Percentiles rank a stretch among this genome's conserved stretches.
phyloP scores from a whole-genome alignment of 1,284 basidiomycete species.

The Tremellales sp. region DNA sequence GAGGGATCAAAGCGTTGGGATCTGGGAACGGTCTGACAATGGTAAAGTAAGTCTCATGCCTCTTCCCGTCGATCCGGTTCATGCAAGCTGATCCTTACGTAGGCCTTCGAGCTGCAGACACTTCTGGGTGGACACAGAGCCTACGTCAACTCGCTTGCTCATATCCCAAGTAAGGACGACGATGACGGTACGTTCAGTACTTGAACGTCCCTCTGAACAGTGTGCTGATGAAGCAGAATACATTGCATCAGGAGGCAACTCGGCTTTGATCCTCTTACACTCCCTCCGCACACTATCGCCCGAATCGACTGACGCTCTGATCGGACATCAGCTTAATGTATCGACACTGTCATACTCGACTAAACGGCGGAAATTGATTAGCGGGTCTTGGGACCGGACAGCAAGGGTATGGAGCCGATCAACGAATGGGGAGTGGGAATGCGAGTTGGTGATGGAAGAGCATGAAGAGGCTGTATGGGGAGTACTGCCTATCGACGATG shows the following conservation, averaged over 20 bases:
- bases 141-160: slow-evolving; percentile 37
- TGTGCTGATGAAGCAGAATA: slow-evolving; percentile 7
- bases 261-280: slow-evolving; percentile 34
- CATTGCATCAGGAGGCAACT: slow-evolving; percentile 36
- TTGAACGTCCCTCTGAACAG: too few species aligned
- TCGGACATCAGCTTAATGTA: slow-evolving; percentile 34
- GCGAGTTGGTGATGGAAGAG: slow-evolving; percentile 21
- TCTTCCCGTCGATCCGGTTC: not conserved
- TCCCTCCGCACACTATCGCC: slow-evolving; percentile 15
- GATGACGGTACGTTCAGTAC: not conserved
- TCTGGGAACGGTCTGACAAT: slow-evolving; percentile 20
- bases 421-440: slow-evolving; percentile 16
- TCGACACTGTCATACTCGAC: slow-evolving; percentile 25
- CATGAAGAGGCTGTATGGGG: slow-evolving; percentile 39
- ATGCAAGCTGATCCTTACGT: not conserved
- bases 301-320: slow-evolving; percentile 10
- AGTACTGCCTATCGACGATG: slow-evolving; percentile 22
- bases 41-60: not conserved
- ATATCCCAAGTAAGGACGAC: slow-evolving; percentile 4
- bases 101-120: slow-evolving; percentile 16
- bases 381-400: slow-evolving; percentile 37
- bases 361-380: slow-evolving; percentile 21
- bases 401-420: slow-evolving; percentile 27
- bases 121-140: slow-evolving; percentile 32
- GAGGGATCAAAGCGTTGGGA: slow-evolving; percentile 26